Conservation (phyloP, 352 stramenopile genomes). For the Phytophthora pinifolia region DNA sequence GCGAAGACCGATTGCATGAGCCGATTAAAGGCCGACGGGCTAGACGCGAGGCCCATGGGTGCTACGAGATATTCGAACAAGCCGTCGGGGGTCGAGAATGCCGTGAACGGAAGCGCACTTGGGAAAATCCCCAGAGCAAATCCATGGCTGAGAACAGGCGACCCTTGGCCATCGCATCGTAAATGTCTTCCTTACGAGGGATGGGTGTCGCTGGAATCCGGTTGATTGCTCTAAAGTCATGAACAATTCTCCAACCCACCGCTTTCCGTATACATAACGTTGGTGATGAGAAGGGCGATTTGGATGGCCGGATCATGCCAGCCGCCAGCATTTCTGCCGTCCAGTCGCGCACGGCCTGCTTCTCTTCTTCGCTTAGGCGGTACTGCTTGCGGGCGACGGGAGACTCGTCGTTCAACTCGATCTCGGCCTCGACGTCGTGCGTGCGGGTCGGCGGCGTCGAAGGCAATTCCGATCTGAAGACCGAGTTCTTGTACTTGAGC, state of each 20-base stretch:
- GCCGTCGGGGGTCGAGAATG: not conserved
- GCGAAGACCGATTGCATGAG: not conserved
- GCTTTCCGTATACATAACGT: not conserved
- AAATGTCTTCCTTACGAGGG: conserved; percentile 1
- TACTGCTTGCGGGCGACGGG: not conserved
- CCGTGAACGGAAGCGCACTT: conserved; percentile 3
- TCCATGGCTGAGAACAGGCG: not conserved
- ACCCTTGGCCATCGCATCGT: not conserved
- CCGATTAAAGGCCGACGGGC: not conserved
- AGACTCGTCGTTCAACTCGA: not conserved
- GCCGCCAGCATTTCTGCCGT: not conserved
- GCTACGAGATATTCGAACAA: conserved; percentile 7
- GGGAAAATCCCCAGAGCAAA: conserved; percentile 2
- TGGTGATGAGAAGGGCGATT: not conserved
- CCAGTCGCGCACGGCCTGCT: not conserved
- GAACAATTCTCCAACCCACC: not conserved
- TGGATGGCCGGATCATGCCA: not conserved
- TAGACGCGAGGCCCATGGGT: not conserved
- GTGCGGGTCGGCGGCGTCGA: not conserved
- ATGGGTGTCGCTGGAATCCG: not conserved
- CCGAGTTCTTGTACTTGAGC: not conserved
- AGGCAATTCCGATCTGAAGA: not conserved
- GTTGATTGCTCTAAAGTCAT: not conserved
- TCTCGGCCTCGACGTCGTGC: not conserved
- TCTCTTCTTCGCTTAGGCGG: not conserved